A percentile compares a stretch with the other conserved stretches of the same genome.
These are phyloP conservation scores for Penicillium desertorum DNA, from an alignment of 495 filamentous ascomycete genomes.

Conservation along the genomic window DNA sequence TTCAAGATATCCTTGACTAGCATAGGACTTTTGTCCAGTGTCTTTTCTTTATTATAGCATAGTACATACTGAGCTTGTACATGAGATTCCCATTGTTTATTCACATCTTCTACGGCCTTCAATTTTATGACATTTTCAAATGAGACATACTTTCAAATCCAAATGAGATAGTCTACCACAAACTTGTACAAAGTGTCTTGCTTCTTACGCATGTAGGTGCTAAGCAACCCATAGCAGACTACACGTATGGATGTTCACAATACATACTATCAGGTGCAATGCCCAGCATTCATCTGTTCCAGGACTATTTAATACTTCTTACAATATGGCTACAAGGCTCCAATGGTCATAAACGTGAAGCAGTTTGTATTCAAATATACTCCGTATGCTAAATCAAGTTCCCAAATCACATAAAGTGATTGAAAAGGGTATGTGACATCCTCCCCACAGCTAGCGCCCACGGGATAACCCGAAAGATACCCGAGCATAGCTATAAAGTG, in stretches of 20 bases:
- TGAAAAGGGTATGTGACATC: slow-evolving; percentile 13
- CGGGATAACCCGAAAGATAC: slow-evolving; percentile 11
- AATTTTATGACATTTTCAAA: neutral
- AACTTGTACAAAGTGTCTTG: too few relatives aligned
- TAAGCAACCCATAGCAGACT: too few relatives aligned
- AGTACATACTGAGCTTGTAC: slow-evolving; percentile 10
- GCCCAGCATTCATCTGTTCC: neutral
- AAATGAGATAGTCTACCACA: too few relatives aligned
- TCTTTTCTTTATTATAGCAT: neutral
- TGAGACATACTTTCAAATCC: neutral
- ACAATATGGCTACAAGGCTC: neutral
- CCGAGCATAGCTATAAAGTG: slow-evolving; percentile 17
- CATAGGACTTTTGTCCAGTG: neutral
- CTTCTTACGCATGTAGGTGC: too few relatives aligned
- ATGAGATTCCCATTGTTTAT: slow-evolving; percentile 3
- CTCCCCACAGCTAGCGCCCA: slow-evolving; percentile 16
- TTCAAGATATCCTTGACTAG: slow-evolving; percentile 14
- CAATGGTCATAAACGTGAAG: neutral
- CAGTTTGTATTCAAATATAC: neutral
- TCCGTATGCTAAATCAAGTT: neutral
- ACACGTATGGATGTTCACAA: too few relatives aligned
- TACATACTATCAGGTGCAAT: neutral
- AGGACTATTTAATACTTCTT: neutral
- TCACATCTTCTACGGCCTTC: neutral
- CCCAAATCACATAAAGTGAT: neutral